A percentile compares a stretch with the other conserved stretches of the same genome.
Conservation (phyloP, 1,139 yeast genomes). For the Geotrichum macrosporum region DNA sequence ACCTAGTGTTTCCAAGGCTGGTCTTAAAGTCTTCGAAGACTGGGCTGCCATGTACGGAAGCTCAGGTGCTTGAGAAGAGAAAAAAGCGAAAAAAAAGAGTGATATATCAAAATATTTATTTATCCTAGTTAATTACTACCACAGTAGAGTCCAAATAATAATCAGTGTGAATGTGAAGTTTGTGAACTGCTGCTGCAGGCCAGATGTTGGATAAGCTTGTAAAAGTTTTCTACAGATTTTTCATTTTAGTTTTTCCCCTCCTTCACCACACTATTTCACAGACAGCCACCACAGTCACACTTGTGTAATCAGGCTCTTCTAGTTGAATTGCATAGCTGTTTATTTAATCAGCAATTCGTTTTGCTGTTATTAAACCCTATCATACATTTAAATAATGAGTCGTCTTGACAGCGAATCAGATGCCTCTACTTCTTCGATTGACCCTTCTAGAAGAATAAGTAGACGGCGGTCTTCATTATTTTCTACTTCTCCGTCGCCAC, state of each 20-base stretch:
- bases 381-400: conserved; percentile 4
- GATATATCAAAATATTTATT: too few relatives aligned
- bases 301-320: not conserved
- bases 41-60: conserved; percentile 93
- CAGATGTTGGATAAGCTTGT: too few relatives aligned
- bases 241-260: not conserved
- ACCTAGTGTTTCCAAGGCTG: conserved; percentile 88
- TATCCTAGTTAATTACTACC: too few relatives aligned
- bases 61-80: conserved; percentile 92
- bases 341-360: too few relatives aligned
- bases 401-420: not conserved
- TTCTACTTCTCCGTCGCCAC: conserved; percentile 40
- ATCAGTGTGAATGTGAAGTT: not conserved
- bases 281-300: conserved; percentile 10
- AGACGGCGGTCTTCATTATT: conserved; percentile 36
- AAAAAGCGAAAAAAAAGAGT: too few relatives aligned
- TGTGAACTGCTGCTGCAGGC: too few relatives aligned
- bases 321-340: too few relatives aligned
- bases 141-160: too few relatives aligned
- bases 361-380: not conserved
- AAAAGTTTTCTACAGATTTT: conserved; percentile 1
- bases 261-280: not conserved
- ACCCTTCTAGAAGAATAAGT: conserved; percentile 6
- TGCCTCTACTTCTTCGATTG: conserved; percentile 3
- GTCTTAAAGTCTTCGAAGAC: conserved; percentile 71